These are phyloP conservation scores for Sordariomycetes sp. DNA, from an alignment of 2,329 filamentous ascomycete species.

Conservation along the genomic window DNA sequence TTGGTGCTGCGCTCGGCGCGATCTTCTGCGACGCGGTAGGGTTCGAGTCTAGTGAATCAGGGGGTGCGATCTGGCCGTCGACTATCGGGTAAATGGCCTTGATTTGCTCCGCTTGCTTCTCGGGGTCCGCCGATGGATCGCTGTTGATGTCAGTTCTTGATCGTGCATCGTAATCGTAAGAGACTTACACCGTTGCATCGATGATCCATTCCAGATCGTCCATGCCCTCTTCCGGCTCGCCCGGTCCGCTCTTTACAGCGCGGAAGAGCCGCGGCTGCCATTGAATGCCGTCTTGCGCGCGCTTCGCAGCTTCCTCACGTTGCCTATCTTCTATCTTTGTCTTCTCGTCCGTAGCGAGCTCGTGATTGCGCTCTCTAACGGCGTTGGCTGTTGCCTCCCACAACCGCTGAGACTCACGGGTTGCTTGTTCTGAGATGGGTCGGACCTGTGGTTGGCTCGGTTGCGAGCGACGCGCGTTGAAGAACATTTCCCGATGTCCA, in stretches of 20 bases:
- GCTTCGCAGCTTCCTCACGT: slow-evolving; percentile 74
- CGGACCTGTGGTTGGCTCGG: slow-evolving; percentile 65
- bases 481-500: slow-evolving; percentile 80
- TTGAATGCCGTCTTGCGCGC: slow-evolving; percentile 69
- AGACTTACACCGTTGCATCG: slow-evolving; percentile 68
- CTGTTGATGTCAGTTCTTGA: slow-evolving; percentile 11
- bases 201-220: slow-evolving; percentile 95
- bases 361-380: slow-evolving; percentile 77
- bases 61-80: slow-evolving; percentile 56
- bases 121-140: slow-evolving; percentile 40
- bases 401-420: slow-evolving; percentile 80
- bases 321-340: slow-evolving; percentile 92
- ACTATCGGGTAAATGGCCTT: slow-evolving; percentile 79
- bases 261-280: slow-evolving; percentile 88
- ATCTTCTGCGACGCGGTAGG: background rate
- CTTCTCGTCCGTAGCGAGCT: slow-evolving; percentile 87
- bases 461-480: slow-evolving; percentile 73
- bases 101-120: slow-evolving; percentile 72
- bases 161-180: background rate
- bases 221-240: slow-evolving; percentile 67
- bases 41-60: slow-evolving; percentile 43
- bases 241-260: slow-evolving; percentile 59
- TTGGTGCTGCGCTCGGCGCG: background rate
- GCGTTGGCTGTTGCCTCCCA: slow-evolving; percentile 79
- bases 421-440: slow-evolving; percentile 77